Evolutionary conservation across 2,329 filamentous ascomycete genomes (phyloP).

Genomic region (Sporothrix sp.): DNA sequence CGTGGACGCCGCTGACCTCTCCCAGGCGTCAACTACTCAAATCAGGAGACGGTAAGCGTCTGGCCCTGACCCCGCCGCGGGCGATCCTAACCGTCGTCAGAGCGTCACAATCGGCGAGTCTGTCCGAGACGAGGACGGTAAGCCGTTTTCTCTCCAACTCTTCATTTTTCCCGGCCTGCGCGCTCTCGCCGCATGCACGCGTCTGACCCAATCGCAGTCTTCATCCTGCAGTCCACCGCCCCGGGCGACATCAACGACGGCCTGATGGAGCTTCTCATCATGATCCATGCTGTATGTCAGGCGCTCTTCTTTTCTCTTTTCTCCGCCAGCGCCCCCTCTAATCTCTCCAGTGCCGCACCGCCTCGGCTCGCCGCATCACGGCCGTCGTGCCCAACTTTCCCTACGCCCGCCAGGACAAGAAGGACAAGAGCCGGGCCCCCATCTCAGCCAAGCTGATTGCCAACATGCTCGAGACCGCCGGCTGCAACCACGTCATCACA

Average conservation of each 20-base stretch:
- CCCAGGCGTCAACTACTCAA: conserved; percentile 61
- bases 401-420: conserved; percentile 95
- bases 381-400: conserved; percentile 67
- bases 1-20: neutral
- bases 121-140: conserved; percentile 84
- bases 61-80: too few species aligned
- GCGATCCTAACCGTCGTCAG: conserved; percentile 8
- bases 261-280: conserved; percentile 95
- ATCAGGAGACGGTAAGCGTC: conserved; percentile 63
- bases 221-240: conserved; percentile 90
- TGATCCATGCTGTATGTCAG: conserved; percentile 66
- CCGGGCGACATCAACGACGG: conserved; percentile 97
- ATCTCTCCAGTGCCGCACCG: conserved; percentile 18
- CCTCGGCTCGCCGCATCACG: conserved; percentile 20
- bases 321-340: neutral
- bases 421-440: conserved; percentile 58
- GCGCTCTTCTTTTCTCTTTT: neutral
- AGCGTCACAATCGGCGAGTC: conserved; percentile 93
- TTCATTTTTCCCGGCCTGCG: neutral
- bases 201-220: conserved; percentile 50
- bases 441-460: conserved; percentile 94
- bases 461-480: conserved; percentile 93
- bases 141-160: neutral
- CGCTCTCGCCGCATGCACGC: neutral
- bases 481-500: conserved; percentile 62